Evolutionary conservation across 768 basidiomycete genomes (phyloP).

Genomic region (Psilocybe azurescens): DNA sequence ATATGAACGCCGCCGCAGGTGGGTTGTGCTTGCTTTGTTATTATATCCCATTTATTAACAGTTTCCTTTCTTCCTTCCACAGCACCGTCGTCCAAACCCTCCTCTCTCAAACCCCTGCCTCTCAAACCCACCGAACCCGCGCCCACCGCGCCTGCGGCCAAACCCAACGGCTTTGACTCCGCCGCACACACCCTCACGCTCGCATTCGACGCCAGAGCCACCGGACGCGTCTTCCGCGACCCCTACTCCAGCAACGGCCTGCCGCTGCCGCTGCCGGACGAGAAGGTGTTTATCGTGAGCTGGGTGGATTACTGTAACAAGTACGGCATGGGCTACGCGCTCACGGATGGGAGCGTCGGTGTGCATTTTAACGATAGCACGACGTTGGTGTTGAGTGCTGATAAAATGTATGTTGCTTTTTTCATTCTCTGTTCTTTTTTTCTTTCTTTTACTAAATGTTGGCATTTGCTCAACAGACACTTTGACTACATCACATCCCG

Average conservation of each 20-base stretch:
- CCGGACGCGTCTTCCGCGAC: conserved; percentile 70
- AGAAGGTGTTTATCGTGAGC: conserved; percentile 92
- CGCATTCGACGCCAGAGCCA: conserved; percentile 74
- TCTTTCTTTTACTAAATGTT: background rate
- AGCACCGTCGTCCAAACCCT: background rate
- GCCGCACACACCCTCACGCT: conserved; percentile 51
- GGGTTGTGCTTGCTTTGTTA: background rate
- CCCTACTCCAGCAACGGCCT: conserved; percentile 38
- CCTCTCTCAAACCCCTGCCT: background rate
- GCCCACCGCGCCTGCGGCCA: conserved; percentile 23
- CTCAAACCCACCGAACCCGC: background rate
- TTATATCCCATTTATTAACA: too few species aligned
- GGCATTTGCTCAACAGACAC: conserved; percentile 53
- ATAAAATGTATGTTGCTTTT: conserved; percentile 74
- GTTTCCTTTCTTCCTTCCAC: background rate
- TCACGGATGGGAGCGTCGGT: conserved; percentile 94
- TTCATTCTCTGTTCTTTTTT: conserved; percentile 22
- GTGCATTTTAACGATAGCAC: conserved; percentile 98
- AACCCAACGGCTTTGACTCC: conserved; percentile 69
- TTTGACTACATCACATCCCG: conserved; percentile 87
- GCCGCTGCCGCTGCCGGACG: conserved; percentile 53
- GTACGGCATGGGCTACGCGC: conserved; percentile 99
- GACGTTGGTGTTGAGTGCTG: conserved; percentile 81
- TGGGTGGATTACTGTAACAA: conserved; percentile 99
- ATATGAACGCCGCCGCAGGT: background rate